Base-by-base conservation (phyloP, 805 yeast species). In the Sungouiella blattae region DNA sequence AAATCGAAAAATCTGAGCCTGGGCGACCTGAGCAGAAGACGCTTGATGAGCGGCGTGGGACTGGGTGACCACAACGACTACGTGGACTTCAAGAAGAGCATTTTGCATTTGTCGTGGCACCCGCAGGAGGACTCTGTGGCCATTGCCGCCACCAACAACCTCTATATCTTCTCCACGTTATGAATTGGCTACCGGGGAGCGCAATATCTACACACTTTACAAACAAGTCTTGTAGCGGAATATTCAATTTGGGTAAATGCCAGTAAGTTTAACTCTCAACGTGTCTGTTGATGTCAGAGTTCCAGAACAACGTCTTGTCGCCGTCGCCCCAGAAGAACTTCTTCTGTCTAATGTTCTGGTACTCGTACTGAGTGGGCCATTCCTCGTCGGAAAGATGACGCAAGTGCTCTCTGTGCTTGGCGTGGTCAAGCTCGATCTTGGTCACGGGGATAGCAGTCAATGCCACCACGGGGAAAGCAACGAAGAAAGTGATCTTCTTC, bases 321-420 rank as follows among this genome's bases (percentile, higher is more conserved):
- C 98, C 98, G 61, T 93, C 91, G 60, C 98, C 98, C 98, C 98
- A 93, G 83, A 88, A 91, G 78, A 78, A 91, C 61, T 84, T 81
- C 64, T 79, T 82, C 60, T 64, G 61, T 79, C 98, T 87, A 53
- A 88, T 64, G 77, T 93, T 93, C 75, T 83, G 89, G 79, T 78
- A 93, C 54, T 81, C 89, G 73, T 86, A 86, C 67, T 84, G 93
- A 43, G 64, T 69, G 57, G 97, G 97, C 88, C 95, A 86, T 60
- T 89, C 95, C 52, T 83, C 91, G 62, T 89, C 97, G 22, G 87
- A 63, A 39, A 87, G 69, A 55, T 80, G 82, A 50, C 62, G 69
- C 55, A 78, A 69, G 66, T 84, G 93, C 61, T 74, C 75, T 72
- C 93, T 80, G 76, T 93, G 98, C 55, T 81, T 75, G 50, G 93